Evolutionary conservation across 177 flowering plant genomes (phyloP).

Genomic region (Tripterygium wilfordii): DNA sequence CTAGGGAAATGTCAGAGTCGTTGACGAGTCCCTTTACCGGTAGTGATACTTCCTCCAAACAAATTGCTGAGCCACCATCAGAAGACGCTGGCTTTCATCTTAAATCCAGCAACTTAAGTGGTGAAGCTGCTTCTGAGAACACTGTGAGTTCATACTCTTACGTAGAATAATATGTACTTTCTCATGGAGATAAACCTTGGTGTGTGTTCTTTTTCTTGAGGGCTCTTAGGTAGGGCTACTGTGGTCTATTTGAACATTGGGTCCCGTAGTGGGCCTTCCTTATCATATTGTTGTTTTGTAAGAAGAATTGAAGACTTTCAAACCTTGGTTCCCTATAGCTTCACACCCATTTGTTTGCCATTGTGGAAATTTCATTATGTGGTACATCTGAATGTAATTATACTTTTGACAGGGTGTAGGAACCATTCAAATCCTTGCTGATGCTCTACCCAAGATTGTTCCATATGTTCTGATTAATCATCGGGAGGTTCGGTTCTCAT

Average conservation of each 20-base stretch:
- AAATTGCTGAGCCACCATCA: constrained; percentile 19
- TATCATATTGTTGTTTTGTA: no score
- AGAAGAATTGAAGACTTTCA: no score
- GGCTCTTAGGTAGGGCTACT: no score
- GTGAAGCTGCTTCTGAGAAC: constrained; percentile 42
- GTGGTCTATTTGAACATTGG: no score
- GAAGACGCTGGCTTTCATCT: constrained; percentile 21
- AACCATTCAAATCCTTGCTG: constrained; percentile 93
- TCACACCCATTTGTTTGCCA: no score
- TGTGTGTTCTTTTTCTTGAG: no score
- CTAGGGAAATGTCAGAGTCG: constrained; percentile 25
- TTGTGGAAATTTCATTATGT: not conserved
- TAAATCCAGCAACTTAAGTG: constrained; percentile 25
- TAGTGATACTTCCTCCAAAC: constrained; percentile 16
- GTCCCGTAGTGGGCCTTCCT: no score
- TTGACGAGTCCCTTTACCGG: constrained; percentile 18
- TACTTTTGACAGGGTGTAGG: constrained; percentile 59
- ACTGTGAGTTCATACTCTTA: constrained; percentile 34
- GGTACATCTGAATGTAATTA: constrained; percentile 7
- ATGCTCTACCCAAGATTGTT: constrained; percentile 96
- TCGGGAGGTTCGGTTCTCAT: constrained; percentile 66
- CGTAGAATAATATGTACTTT: not conserved
- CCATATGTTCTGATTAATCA: constrained; percentile 95
- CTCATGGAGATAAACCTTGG: no score
- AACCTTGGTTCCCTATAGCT: no score